phyloP scores from a whole-genome alignment of 129 eudicot genomes.

The Sambucus nigra region DNA sequence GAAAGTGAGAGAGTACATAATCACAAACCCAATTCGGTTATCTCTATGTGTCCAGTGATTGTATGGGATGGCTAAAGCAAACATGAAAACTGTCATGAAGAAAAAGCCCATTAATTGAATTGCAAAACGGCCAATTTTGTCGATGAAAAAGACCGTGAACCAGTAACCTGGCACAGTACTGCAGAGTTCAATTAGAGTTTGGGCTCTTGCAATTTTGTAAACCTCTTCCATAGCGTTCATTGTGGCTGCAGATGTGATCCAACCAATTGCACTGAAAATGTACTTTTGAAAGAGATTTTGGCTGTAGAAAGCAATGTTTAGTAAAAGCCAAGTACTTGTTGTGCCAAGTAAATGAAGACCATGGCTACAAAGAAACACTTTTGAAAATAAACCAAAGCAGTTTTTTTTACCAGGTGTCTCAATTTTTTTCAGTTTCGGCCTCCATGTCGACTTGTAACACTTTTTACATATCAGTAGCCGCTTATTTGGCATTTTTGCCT shows the following conservation, averaged over 20 bases:
- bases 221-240: conserved; percentile 1
- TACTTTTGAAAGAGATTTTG: conserved; percentile 15
- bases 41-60: neutral
- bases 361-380: conserved; percentile 6
- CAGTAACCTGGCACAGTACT: neutral
- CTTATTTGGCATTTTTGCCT: neutral
- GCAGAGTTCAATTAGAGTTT: neutral
- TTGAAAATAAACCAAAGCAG: conserved; percentile 3
- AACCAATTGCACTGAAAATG: conserved; percentile 6
- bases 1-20: neutral
- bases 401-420: no score
- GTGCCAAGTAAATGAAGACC: conserved; percentile 17
- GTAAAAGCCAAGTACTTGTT: conserved; percentile 10
- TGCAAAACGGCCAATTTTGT: neutral
- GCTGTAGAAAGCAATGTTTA: conserved; percentile 8
- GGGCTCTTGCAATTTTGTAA: neutral
- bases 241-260: neutral
- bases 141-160: neutral
- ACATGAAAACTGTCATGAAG: neutral
- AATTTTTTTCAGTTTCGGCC: neutral
- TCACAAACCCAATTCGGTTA: neutral
- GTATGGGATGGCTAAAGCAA: neutral
- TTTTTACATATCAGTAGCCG: conserved; percentile 2
- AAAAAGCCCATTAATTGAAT: neutral
- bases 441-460: conserved; percentile 13